Percentiles rank a stretch among this genome's conserved stretches.
phyloP scores from a whole-genome alignment of 306 rosid genomes.

The Fragaria ananassa region DNA sequence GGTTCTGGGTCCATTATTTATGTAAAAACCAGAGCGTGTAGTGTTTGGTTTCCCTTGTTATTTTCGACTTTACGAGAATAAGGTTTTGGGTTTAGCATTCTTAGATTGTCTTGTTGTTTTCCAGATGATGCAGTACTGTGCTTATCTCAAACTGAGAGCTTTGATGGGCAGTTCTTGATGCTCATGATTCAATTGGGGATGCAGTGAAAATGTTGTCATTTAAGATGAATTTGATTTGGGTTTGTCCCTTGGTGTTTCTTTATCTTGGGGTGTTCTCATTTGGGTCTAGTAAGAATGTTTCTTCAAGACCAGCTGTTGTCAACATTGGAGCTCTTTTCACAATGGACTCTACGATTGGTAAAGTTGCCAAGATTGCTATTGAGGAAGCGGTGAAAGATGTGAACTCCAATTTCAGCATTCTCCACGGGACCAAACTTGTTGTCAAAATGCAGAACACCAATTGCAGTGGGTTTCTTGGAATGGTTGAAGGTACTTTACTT shows the following conservation, averaged over 20 bases:
- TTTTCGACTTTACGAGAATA: neutral
- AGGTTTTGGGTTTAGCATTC: neutral
- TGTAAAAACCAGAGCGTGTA: neutral
- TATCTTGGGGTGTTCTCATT: slow-evolving; percentile 19
- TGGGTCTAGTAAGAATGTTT: slow-evolving; percentile 32
- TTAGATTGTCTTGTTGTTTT: neutral
- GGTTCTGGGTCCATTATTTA: neutral
- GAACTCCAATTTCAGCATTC: slow-evolving; percentile 59
- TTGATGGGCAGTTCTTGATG: slow-evolving; percentile 10
- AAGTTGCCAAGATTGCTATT: slow-evolving; percentile 76
- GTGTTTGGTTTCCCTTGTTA: neutral
- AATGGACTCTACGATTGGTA: slow-evolving; percentile 66
- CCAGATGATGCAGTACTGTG: neutral
- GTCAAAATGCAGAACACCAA: slow-evolving; percentile 50
- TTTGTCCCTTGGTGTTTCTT: slow-evolving; percentile 25
- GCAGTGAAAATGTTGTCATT: slow-evolving; percentile 6
- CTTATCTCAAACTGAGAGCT: neutral
- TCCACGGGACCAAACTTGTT: slow-evolving; percentile 51
- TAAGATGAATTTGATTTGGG: slow-evolving; percentile 43
- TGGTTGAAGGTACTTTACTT: slow-evolving; percentile 63
- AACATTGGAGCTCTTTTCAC: slow-evolving; percentile 76
- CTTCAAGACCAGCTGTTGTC: slow-evolving; percentile 57
- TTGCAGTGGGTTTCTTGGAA: slow-evolving; percentile 80
- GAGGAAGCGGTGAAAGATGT: slow-evolving; percentile 81
- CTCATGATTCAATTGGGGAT: slow-evolving; percentile 12